Percentiles rank a stretch among this genome's conserved stretches.
Conservation (phyloP, 495 filamentous ascomycete genomes). For the Melanomma pulvis-pyrius region DNA sequence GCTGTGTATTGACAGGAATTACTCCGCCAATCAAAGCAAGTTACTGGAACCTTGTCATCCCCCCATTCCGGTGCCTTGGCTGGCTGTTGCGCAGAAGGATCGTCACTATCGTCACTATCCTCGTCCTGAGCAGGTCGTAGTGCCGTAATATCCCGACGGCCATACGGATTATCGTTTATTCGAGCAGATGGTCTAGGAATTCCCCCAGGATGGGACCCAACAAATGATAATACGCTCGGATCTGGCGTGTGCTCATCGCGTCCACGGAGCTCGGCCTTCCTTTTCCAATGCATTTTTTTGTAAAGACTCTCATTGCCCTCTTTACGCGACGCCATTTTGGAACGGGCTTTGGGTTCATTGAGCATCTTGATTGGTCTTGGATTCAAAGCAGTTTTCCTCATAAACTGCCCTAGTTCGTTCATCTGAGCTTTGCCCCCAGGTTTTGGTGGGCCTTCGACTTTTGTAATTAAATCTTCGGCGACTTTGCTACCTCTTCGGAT, state of each 20-base stretch:
- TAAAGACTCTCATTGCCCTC: slow-evolving; percentile 1
- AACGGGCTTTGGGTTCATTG: slow-evolving; percentile 4
- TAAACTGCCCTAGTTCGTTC: not conserved
- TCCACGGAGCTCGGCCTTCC: slow-evolving; percentile 15
- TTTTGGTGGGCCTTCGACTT: too few relatives aligned
- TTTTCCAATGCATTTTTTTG: slow-evolving; percentile 6
- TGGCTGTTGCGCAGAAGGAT: not conserved
- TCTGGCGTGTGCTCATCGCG: slow-evolving; percentile 25
- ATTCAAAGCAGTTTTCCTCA: slow-evolving; percentile 2
- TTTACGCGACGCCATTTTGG: not conserved
- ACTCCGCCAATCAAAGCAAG: slow-evolving; percentile 31
- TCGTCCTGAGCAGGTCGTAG: not conserved
- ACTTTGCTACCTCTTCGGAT: not conserved
- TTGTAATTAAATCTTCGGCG: not conserved
- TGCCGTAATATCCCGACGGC: slow-evolving; percentile 6
- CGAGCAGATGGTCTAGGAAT: not conserved
- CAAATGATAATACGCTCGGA: slow-evolving; percentile 12
- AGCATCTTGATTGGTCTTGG: slow-evolving; percentile 25
- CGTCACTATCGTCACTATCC: not conserved
- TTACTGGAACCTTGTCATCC: slow-evolving; percentile 26
- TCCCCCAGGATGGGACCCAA: slow-evolving; percentile 4
- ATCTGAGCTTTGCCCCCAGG: not conserved
- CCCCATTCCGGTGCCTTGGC: slow-evolving; percentile 1
- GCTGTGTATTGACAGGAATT: slow-evolving; percentile 23
- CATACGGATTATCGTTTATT: slow-evolving; percentile 9